These are phyloP conservation scores for Oryza officinalis DNA, from an alignment of 176 grass and related monocot genomes.

Conservation along the genomic window DNA sequence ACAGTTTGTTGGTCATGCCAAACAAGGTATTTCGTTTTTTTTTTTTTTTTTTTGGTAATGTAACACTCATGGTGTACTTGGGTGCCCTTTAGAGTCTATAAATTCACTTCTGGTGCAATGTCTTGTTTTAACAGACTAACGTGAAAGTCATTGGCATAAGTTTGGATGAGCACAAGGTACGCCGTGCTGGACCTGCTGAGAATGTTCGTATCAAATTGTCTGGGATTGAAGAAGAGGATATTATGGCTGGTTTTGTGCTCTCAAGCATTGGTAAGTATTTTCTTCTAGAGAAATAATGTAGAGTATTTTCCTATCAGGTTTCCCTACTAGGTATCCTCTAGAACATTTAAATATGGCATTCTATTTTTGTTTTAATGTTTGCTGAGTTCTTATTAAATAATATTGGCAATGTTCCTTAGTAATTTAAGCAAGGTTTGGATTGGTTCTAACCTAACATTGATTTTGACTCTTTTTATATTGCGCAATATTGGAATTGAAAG, in stretches of 20 bases:
- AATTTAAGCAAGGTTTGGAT: background rate
- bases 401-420: background rate
- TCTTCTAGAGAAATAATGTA: conserved; percentile 6
- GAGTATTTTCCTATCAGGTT: background rate
- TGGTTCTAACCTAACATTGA: background rate
- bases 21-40: conserved; percentile 64
- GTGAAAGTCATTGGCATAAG: conserved; percentile 83
- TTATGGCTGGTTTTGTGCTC: conserved; percentile 94
- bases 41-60: background rate
- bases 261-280: conserved; percentile 70
- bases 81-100: background rate
- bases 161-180: conserved; percentile 81
- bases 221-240: conserved; percentile 94
- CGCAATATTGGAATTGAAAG: background rate
- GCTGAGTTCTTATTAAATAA: background rate
- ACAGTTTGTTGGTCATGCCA: conserved; percentile 87
- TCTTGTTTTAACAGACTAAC: conserved; percentile 48
- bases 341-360: conserved; percentile 4
- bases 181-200: conserved; percentile 66
- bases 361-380: background rate
- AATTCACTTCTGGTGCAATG: conserved; percentile 29
- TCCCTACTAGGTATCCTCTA: background rate
- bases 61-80: background rate
- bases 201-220: conserved; percentile 88
- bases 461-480: conserved; percentile 10